phyloP scores from a whole-genome alignment of 75 land plant genomes.

The Picea glauca region DNA sequence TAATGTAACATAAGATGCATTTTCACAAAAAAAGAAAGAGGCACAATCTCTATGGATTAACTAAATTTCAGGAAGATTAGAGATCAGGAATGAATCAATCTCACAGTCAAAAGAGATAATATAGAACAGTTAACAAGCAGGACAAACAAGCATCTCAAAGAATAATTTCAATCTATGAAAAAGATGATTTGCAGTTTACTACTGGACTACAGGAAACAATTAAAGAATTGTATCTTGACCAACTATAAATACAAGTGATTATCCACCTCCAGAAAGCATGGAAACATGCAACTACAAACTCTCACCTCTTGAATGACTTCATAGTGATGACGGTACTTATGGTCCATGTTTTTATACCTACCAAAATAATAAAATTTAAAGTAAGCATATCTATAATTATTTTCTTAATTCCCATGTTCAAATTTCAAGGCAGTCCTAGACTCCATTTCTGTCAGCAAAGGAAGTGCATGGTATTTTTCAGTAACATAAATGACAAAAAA shows the following conservation, averaged over 20 bases:
- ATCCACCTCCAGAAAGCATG: neutral
- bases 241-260: neutral
- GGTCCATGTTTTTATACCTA: constrained; percentile 83
- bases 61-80: neutral
- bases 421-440: neutral
- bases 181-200: neutral
- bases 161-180: neutral
- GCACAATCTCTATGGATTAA: too few relatives aligned
- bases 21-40: too few relatives aligned
- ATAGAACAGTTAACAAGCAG: too few relatives aligned
- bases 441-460: neutral
- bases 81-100: neutral
- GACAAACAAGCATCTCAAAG: neutral
- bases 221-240: neutral
- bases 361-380: neutral
- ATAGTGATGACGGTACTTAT: constrained; percentile 87
- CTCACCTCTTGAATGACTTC: constrained; percentile 93
- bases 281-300: neutral
- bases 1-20: too few relatives aligned
- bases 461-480: neutral
- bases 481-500: neutral
- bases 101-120: too few relatives aligned
- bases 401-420: neutral
- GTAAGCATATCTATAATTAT: neutral
- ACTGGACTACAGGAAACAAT: neutral